Percentiles rank a stretch among this genome's conserved stretches.
Conservation (phyloP, 371 early-diverging fungal genomes). For the Zychaea mexicana region DNA sequence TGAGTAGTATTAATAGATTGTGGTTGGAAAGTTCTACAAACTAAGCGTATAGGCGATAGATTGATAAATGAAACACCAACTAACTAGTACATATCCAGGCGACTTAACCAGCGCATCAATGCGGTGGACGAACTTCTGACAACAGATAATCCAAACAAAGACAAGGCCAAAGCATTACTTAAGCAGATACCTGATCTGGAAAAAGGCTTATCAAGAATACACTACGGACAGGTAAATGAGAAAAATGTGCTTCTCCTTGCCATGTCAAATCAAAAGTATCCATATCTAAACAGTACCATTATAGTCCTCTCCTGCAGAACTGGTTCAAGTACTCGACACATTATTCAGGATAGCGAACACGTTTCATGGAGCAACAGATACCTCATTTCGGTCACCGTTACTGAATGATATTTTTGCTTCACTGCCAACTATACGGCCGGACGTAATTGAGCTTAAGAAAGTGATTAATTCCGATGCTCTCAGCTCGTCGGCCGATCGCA, state of each 20-base stretch:
- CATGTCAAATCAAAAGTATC: no score
- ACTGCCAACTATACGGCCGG: slow-evolving; percentile 36
- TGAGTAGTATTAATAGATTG: slow-evolving; percentile 3
- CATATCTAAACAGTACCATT: neutral
- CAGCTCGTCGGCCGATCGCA: slow-evolving; percentile 36
- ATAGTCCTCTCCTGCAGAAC: slow-evolving; percentile 64
- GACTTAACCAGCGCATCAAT: slow-evolving; percentile 68
- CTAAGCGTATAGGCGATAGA: no score
- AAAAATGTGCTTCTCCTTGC: neutral
- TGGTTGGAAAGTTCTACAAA: no score
- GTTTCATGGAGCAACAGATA: slow-evolving; percentile 17
- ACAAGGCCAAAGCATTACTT: slow-evolving; percentile 27
- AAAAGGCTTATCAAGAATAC: slow-evolving; percentile 73
- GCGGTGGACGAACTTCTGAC: slow-evolving; percentile 69
- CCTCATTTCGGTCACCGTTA: slow-evolving; percentile 32
- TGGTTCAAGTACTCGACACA: slow-evolving; percentile 54
- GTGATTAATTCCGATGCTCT: slow-evolving; percentile 49
- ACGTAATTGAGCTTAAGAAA: slow-evolving; percentile 36
- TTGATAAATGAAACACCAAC: no score
- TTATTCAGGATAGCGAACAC: slow-evolving; percentile 45
- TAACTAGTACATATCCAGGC: slow-evolving; percentile 21
- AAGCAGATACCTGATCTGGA: slow-evolving; percentile 73
- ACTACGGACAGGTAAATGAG: slow-evolving; percentile 59
- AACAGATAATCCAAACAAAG: slow-evolving; percentile 27
- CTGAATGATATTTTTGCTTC: slow-evolving; percentile 41